phyloP scores from a whole-genome alignment of 495 filamentous ascomycete species.

The Cladorrhinum samala region DNA sequence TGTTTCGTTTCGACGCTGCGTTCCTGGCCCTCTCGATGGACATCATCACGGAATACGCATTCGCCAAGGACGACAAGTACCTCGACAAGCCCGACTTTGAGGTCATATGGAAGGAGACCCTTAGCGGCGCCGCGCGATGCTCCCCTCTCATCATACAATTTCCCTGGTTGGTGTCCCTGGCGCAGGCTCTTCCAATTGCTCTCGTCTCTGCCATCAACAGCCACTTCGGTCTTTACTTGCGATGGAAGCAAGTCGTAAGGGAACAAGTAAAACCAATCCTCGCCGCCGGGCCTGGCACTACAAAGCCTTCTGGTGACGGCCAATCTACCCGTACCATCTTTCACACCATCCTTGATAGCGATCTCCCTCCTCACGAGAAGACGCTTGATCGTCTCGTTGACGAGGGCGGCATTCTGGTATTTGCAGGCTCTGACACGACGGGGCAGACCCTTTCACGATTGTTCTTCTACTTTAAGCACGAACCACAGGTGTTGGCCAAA shows the following conservation, averaged over 20 bases:
- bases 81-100: slow-evolving; percentile 25
- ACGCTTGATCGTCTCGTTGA: slow-evolving; percentile 28
- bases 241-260: not conserved
- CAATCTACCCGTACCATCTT: slow-evolving; percentile 29
- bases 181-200: not conserved
- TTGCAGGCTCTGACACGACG: slow-evolving; percentile 43
- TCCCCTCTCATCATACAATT: not conserved
- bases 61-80: slow-evolving; percentile 14
- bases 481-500: slow-evolving; percentile 20
- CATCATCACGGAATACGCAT: slow-evolving; percentile 40
- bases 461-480: slow-evolving; percentile 34
- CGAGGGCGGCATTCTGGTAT: slow-evolving; percentile 35
- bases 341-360: slow-evolving; percentile 30
- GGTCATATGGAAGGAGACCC: slow-evolving; percentile 9
- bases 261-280: not conserved
- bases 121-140: not conserved
- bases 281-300: not conserved
- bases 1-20: slow-evolving; percentile 31
- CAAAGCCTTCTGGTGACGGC: too few species aligned
- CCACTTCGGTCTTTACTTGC: not conserved
- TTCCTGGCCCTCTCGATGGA: slow-evolving; percentile 40
- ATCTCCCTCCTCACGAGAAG: slow-evolving; percentile 36
- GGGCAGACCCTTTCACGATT: slow-evolving; percentile 23
- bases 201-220: not conserved
- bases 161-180: not conserved